phyloP scores from a whole-genome alignment of 108 stramenopile species.

The Epithemia pelagica region DNA sequence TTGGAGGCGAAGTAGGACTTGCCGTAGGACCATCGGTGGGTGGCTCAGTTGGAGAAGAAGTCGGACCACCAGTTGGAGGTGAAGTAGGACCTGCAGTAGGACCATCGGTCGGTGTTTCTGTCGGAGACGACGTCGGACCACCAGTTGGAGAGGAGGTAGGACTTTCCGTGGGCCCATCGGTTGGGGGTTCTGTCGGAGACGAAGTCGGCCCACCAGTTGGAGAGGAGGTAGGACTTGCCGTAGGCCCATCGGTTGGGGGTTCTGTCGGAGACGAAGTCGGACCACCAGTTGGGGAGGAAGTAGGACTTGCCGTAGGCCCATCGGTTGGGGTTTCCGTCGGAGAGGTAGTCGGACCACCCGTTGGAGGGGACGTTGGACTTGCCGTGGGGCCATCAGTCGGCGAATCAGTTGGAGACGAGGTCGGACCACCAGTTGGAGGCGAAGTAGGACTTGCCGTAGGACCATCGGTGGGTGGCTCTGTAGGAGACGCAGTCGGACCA shows the following conservation, averaged over 20 bases:
- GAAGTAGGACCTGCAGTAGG: neutral
- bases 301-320: neutral
- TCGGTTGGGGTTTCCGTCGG: neutral
- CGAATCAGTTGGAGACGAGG: neutral
- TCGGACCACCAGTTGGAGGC: conserved; percentile 4
- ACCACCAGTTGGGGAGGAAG: neutral
- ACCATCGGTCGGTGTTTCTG: neutral
- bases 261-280: neutral
- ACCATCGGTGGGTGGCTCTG: neutral
- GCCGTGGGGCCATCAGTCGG: conserved; percentile 8
- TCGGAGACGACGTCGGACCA: conserved; percentile 2
- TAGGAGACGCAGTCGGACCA: conserved; percentile 3
- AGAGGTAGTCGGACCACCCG: neutral
- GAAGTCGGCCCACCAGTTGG: neutral
- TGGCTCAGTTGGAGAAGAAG: neutral
- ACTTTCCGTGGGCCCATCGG: neutral
- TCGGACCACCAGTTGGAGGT: neutral
- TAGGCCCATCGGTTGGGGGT: conserved; percentile 1
- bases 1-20: conserved; percentile 3
- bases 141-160: neutral
- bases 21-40: neutral
- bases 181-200: neutral
- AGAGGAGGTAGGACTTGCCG: neutral
- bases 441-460: conserved; percentile 9
- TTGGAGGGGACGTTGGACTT: conserved; percentile 2